Evolutionary conservation across 78 protist genomes (phyloP), one percentile per base, ranked within the genome.

Genomic region (Dictyostelium capitatum): DNA sequence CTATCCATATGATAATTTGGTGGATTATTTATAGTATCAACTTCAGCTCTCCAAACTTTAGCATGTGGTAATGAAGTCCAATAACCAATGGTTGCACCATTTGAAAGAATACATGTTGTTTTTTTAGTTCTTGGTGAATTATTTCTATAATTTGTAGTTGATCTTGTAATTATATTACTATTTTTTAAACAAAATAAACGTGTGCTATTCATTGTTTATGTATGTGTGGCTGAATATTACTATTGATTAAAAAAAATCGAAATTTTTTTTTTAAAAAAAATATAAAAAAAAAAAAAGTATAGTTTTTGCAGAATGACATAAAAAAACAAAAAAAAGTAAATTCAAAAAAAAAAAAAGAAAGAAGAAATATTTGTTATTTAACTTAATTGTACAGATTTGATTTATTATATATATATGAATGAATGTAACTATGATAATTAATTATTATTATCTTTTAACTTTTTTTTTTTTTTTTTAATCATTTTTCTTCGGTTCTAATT

Each of bases 71-170:
- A 30, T 56, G 82, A 51, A 15, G 91, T 83, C 30, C 32, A 46
- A 12, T 72, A n/a, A 9, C 23, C 12, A 14, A 83, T 41, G 4
- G 91, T 83, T 19, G 91, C 91, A 73, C 91, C 91, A 73, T 83
- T 83, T 53, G 91, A 53, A 5, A 64, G 50, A 43, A 83, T 83
- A 57, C 56, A 50, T 12, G 12, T 30, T 17, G 91, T 83, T 46
- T 14, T 74, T 28, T 28, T 83, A 12, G 64, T 6, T 51, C 43
- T 72, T 57, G 91, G 91, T 54, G 30, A 0, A 57, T 83, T 74
- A 6, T 83, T 70, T 41, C 46, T 83, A 19, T 54, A 30, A 20
- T 82, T 77, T 1, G 82, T 23, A 9, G 20, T 51, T 9, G 32
- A 47, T 77, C 56, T 37, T 20, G 41, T 23, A 37, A n/a, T 41